These are phyloP conservation scores for Coemansia sp. DNA, from an alignment of 192 early-diverging fungal species.

Conservation along the genomic window DNA sequence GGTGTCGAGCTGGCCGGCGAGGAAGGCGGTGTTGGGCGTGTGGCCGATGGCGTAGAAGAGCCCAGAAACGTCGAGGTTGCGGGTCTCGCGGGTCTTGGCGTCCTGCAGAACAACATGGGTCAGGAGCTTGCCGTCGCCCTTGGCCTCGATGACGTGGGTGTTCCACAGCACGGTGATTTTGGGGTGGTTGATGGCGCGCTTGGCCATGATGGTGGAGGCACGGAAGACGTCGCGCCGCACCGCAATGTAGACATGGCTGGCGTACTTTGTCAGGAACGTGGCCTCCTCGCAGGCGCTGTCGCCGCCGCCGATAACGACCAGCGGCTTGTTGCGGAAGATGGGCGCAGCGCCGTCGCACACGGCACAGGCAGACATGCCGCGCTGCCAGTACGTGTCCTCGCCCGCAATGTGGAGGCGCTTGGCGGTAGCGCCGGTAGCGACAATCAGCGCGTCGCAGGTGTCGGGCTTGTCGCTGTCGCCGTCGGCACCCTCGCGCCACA, in stretches of 20 bases:
- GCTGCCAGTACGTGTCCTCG: slow-evolving; percentile 94
- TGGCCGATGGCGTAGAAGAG: slow-evolving; percentile 99
- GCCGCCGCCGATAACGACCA: slow-evolving; percentile 95
- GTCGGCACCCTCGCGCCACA: slow-evolving; percentile 83
- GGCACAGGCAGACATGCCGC: slow-evolving; percentile 98
- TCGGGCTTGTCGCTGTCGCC: slow-evolving; percentile 61
- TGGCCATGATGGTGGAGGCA: slow-evolving; percentile 96
- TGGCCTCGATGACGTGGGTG: slow-evolving; percentile 76
- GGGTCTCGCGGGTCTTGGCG: slow-evolving; percentile 67
- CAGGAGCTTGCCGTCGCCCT: slow-evolving; percentile 83
- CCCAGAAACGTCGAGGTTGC: slow-evolving; percentile 76
- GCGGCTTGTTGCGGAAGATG: slow-evolving; percentile 92
- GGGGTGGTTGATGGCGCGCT: slow-evolving; percentile 77
- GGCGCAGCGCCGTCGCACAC: slow-evolving; percentile 98
- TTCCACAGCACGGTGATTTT: slow-evolving; percentile 95
- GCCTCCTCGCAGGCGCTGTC: slow-evolving; percentile 97
- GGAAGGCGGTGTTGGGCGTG: slow-evolving; percentile 76
- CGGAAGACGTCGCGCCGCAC: slow-evolving; percentile 94
- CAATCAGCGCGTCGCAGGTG: slow-evolving; percentile 79
- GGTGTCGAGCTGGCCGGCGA: slow-evolving; percentile 73
- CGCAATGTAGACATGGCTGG: slow-evolving; percentile 88
- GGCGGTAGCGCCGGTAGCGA: slow-evolving; percentile 99
- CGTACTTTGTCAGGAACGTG: slow-evolving; percentile 95
- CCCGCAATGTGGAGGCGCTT: slow-evolving; percentile 86
- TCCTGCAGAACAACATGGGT: slow-evolving; percentile 70